Percentiles rank a stretch among this genome's conserved stretches.
phyloP scores from a whole-genome alignment of 257 asterid genomes.

The Nicotiana benthamiana region DNA sequence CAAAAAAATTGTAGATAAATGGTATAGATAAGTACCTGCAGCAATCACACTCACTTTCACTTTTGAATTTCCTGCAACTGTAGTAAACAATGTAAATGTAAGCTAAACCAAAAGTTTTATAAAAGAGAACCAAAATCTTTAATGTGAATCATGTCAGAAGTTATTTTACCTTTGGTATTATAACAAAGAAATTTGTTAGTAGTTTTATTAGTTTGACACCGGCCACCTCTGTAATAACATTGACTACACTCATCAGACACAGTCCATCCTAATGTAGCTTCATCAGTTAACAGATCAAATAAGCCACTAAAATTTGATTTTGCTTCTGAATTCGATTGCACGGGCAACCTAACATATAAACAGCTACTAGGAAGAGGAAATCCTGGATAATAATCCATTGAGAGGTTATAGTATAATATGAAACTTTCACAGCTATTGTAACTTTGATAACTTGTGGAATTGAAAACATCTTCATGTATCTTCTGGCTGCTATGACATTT shows the following conservation, averaged over 20 bases:
- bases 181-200: background rate
- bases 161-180: background rate
- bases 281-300: background rate
- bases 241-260: background rate
- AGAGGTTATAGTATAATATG: background rate
- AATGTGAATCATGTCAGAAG: background rate
- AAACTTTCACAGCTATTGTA: background rate
- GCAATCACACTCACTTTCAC: background rate
- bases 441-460: background rate
- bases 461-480: background rate
- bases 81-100: background rate
- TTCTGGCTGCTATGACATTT: background rate
- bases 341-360: background rate
- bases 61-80: background rate
- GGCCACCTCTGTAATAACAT: background rate
- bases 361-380: background rate
- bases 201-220: background rate
- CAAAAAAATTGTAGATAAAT: background rate
- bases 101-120: background rate
- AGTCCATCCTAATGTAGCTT: background rate
- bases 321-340: background rate
- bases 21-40: background rate
- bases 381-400: background rate
- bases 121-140: background rate
- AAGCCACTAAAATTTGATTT: background rate